These are phyloP conservation scores for Polychaeton citri DNA, from an alignment of 2,329 filamentous ascomycete genomes.

Conservation along the genomic window DNA sequence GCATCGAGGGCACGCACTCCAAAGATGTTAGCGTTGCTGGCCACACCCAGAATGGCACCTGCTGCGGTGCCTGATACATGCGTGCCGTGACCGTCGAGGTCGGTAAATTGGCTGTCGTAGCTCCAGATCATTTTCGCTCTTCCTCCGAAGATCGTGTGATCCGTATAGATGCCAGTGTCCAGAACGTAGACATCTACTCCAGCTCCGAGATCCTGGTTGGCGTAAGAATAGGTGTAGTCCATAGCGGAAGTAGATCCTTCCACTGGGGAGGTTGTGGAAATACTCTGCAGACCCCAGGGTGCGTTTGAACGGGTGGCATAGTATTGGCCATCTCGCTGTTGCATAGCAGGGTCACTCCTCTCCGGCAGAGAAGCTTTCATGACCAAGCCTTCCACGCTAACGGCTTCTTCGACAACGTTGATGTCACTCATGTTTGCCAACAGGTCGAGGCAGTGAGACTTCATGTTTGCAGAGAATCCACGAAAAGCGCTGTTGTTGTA, in stretches of 20 bases:
- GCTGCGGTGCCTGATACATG: constrained; percentile 34
- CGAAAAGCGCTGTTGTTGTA: constrained; percentile 29
- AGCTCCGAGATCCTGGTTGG: constrained; percentile 21
- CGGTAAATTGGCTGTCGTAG: constrained; percentile 20
- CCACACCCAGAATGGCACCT: constrained; percentile 32
- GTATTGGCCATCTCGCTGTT: constrained; percentile 10
- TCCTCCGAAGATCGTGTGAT: constrained; percentile 31
- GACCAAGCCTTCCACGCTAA: constrained; percentile 1
- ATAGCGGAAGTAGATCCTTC: constrained; percentile 17
- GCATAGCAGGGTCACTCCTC: constrained; percentile 12
- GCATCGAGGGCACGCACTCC: constrained; percentile 39
- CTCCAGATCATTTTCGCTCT: constrained; percentile 29
- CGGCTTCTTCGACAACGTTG: constrained; percentile 27
- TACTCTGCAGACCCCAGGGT: constrained; percentile 35
- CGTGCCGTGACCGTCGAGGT: constrained; percentile 36
- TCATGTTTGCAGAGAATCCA: constrained; percentile 28
- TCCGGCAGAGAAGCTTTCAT: constrained; percentile 3
- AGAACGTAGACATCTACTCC: constrained; percentile 35
- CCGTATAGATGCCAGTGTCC: constrained; percentile 35
- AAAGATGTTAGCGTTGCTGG: constrained; percentile 33
- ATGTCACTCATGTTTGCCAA: constrained; percentile 28
- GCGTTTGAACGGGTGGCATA: constrained; percentile 19
- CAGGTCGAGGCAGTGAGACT: constrained; percentile 25
- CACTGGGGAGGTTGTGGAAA: constrained; percentile 22
- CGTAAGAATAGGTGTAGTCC: constrained; percentile 30